A percentile compares a stretch with the other conserved stretches of the same genome.
These are phyloP conservation scores for Candida sp. DNA, from an alignment of 1,139 yeast species.

Conservation along the genomic window DNA sequence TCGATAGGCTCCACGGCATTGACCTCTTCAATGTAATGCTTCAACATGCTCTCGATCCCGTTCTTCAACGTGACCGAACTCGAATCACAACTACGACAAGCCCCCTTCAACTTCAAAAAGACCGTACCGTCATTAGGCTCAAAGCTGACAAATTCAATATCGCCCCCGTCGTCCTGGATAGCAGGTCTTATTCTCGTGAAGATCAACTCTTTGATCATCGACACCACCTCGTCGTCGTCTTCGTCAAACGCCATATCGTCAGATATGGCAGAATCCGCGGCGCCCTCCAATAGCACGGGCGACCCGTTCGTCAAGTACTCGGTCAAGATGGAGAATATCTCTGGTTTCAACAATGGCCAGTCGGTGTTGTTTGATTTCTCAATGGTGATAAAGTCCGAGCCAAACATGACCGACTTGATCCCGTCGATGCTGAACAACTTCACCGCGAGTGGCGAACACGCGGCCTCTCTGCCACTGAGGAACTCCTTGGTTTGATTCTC, in stretches of 20 bases:
- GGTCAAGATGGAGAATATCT: conserved; percentile 82
- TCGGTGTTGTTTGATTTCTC: conserved; percentile 62
- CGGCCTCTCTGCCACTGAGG: conserved; percentile 58
- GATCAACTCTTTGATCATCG: conserved; percentile 91
- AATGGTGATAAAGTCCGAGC: conserved; percentile 77
- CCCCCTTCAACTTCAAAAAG: conserved; percentile 69
- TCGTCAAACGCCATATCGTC: conserved; percentile 49
- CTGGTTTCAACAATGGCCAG: conserved; percentile 89
- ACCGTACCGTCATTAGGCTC: conserved; percentile 70
- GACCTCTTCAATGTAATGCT: conserved; percentile 81
- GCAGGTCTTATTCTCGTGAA: conserved; percentile 97
- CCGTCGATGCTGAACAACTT: conserved; percentile 57
- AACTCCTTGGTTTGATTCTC: conserved; percentile 58
- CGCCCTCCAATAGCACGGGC: conserved; percentile 49
- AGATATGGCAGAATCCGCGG: conserved; percentile 19
- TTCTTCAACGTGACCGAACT: conserved; percentile 76
- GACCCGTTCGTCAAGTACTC: conserved; percentile 84
- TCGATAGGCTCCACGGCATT: conserved; percentile 66
- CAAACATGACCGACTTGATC: conserved; percentile 55
- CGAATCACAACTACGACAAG: conserved; percentile 81
- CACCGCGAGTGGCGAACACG: conserved; percentile 58
- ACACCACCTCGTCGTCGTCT: conserved; percentile 79
- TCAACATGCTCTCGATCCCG: conserved; percentile 84
- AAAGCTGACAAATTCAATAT: conserved; percentile 72
- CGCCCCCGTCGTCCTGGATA: conserved; percentile 87